phyloP scores from a whole-genome alignment of 2,329 filamentous ascomycete species.

The Xenoacremonium recifei region DNA sequence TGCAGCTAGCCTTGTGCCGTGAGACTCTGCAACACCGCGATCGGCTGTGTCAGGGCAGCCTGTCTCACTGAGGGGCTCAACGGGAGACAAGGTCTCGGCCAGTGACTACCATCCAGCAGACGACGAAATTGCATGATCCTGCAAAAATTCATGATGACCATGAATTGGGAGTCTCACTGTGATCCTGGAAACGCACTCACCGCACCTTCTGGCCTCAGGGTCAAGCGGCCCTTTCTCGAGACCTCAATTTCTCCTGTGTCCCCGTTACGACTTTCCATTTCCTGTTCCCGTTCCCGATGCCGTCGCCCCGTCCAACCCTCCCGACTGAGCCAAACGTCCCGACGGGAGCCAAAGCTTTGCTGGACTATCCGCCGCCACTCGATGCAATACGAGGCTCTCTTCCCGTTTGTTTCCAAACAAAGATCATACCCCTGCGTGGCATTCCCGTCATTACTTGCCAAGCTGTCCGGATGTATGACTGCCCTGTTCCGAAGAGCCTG shows the following conservation, averaged over 20 bases:
- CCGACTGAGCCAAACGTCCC: constrained; percentile 2
- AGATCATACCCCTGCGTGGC: neutral
- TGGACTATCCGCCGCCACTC: neutral
- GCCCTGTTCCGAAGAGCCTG: neutral
- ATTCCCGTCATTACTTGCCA: neutral
- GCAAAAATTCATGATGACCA: no score
- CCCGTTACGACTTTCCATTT: neutral
- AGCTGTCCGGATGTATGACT: neutral
- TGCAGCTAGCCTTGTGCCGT: no score
- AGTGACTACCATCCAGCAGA: no score
- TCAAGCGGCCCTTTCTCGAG: neutral
- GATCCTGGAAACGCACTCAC: neutral
- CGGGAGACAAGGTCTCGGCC: no score
- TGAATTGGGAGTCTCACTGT: neutral
- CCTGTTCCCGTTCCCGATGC: constrained; percentile 1
- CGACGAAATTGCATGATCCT: no score
- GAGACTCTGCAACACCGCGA: no score
- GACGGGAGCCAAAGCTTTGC: constrained; percentile 1
- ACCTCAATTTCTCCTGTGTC: neutral
- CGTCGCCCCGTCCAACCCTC: neutral
- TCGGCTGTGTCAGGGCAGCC: no score
- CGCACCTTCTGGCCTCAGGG: neutral
- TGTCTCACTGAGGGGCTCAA: no score
- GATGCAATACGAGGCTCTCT: neutral
- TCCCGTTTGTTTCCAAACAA: neutral